Base-by-base conservation (phyloP, 108 stramenopile species). In the Cyclostephanos invisitatus region DNA sequence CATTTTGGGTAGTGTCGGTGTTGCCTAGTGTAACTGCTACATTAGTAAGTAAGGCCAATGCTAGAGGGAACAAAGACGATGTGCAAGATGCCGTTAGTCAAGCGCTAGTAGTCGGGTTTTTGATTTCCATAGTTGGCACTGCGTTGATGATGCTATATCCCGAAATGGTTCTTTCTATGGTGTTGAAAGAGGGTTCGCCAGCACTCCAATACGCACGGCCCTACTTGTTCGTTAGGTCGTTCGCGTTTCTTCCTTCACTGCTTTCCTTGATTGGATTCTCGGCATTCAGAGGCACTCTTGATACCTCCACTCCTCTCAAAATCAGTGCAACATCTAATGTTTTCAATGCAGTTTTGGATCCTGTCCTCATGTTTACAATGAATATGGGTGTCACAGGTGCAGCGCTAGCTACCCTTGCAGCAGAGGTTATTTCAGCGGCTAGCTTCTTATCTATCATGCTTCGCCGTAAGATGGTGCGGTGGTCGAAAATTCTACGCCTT, bases 321-420 rank as follows among this genome's bases (percentile, higher is more conserved):
- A 89, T 96, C 29, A 89, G 88, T 75, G 27, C 78, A 2, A 77
- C 89, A 62, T 81, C 93, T 49, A 94, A 96, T 62, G 28, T 87
- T 6, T 86, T 94, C 83, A 94, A 96, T 70, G 91, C 82, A 4
- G 64, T 94, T 0, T 68, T 93, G 22, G 95, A 94, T 74, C 95
- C 95, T 5, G 81, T 96, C 62, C 63, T 94, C 27, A 96, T 96
- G 55, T 96, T 94, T 58, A 66, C 85, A 0, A 48, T 87, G 59
- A 60, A 77, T 4, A 90, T 94, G 90, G 95, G 95, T 9, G 92
- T 96, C 2, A 66, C 88, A 25, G 95, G 95, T 22, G 95, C 95
- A 40, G 95, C 95, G 15, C 51, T 94, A 53, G 95, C 95, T 2
- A 96, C 95, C 14, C 61, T 91, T 18, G 83, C 75, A 10, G 78